A percentile compares a stretch with the other conserved stretches of the same genome.
Conservation (phyloP, 495 filamentous ascomycete species). For the Daldinia bambusicola region DNA sequence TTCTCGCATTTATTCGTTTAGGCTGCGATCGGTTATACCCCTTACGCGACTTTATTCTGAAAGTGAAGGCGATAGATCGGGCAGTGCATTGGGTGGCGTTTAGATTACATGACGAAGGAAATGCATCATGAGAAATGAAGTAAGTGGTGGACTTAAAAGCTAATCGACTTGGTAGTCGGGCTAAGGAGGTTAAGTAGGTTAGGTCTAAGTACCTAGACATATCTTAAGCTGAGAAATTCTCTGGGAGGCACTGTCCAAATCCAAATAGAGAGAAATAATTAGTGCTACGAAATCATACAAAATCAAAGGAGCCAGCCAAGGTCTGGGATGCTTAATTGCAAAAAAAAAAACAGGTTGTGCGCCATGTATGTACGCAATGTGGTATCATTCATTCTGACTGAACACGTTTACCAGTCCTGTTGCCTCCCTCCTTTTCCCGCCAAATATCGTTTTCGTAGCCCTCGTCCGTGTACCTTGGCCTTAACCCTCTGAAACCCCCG, state of each 20-base stretch:
- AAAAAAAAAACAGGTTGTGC: neutral
- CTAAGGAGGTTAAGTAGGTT: too few relatives aligned
- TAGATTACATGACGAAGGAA: neutral
- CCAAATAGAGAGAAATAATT: neutral
- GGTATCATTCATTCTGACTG: conserved; percentile 44
- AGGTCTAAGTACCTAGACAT: neutral
- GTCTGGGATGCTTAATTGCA: too few relatives aligned
- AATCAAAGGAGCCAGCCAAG: neutral
- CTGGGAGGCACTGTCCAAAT: neutral
- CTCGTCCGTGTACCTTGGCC: neutral
- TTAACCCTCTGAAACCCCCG: neutral
- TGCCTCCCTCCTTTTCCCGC: neutral
- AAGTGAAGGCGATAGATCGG: neutral
- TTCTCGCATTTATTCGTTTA: neutral
- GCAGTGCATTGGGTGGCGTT: conserved; percentile 26
- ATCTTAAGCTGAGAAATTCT: neutral
- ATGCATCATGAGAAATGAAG: neutral
- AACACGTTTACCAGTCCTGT: conserved; percentile 12
- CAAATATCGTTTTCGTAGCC: conserved; percentile 3
- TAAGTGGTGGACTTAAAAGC: neutral
- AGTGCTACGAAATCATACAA: neutral
- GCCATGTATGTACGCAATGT: conserved; percentile 9
- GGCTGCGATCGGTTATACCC: conserved; percentile 13
- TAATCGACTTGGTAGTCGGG: neutral
- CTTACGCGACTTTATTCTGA: conserved; percentile 3